phyloP scores from a whole-genome alignment of 208 protist genomes.

The Vickermania ingenoplastis region DNA sequence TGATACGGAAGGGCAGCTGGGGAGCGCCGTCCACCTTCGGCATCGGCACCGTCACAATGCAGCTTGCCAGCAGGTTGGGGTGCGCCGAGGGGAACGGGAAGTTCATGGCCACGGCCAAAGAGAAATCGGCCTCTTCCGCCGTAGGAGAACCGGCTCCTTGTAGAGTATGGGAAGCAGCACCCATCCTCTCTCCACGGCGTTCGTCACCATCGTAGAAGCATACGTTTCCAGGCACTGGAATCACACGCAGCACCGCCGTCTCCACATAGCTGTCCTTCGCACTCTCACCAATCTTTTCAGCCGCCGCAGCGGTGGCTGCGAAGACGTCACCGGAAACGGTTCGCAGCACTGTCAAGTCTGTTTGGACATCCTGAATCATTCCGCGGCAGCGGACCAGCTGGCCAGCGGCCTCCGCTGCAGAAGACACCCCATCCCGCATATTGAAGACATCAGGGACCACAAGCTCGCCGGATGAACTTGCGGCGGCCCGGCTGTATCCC shows the following conservation, averaged over 20 bases:
- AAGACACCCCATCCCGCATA: no score
- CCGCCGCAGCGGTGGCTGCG: not conserved
- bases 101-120: no score
- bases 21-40: not conserved
- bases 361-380: slow-evolving; percentile 77
- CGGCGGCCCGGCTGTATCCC: no score
- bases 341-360: slow-evolving; percentile 42
- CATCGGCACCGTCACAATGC: slow-evolving; percentile 28
- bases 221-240: slow-evolving; percentile 67
- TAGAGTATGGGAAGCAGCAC: no score
- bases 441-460: no score
- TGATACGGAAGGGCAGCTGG: slow-evolving; percentile 20
- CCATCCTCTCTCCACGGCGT: not conserved
- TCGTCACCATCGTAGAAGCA: slow-evolving; percentile 43
- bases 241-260: slow-evolving; percentile 54
- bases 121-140: no score
- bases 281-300: slow-evolving; percentile 1
- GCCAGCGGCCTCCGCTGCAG: no score
- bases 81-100: slow-evolving; percentile 9
- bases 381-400: slow-evolving; percentile 60
- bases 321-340: slow-evolving; percentile 33
- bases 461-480: no score
- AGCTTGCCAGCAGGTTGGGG: slow-evolving; percentile 13
- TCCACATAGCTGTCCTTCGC: no score
- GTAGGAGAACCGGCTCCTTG: no score